Evolutionary conservation across 768 basidiomycete genomes (phyloP).

Genomic region (Mycena latifolia): DNA sequence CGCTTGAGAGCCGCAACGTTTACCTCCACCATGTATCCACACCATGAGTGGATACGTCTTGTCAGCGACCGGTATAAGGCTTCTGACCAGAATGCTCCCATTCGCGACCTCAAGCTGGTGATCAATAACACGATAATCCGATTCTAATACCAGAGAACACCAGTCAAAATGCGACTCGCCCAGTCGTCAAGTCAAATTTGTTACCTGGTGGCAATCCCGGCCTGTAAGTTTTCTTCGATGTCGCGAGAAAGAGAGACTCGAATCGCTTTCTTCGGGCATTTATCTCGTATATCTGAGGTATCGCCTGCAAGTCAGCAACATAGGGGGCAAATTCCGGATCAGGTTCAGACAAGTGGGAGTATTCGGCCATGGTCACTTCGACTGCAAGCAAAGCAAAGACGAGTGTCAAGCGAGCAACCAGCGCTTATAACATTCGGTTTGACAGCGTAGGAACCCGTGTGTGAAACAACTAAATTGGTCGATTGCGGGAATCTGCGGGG

Average conservation of each 20-base stretch:
- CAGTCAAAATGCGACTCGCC: not conserved
- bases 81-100: slow-evolving; percentile 28
- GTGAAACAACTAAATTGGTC: no score
- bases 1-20: no score
- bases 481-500: no score
- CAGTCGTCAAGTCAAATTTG: no score
- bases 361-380: slow-evolving; percentile 31
- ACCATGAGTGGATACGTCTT: slow-evolving; percentile 29
- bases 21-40: slow-evolving; percentile 35
- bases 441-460: no score
- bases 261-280: slow-evolving; percentile 7
- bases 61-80: slow-evolving; percentile 13
- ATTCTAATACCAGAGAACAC: slow-evolving; percentile 8
- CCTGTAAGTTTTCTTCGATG: not conserved
- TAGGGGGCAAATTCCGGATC: slow-evolving; percentile 34
- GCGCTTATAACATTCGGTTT: no score
- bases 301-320: not conserved
- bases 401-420: not conserved
- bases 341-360: slow-evolving; percentile 26
- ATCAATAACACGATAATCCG: slow-evolving; percentile 19
- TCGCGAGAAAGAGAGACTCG: not conserved
- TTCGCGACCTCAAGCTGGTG: slow-evolving; percentile 25
- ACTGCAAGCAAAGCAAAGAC: not conserved
- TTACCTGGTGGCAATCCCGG: slow-evolving; percentile 21
- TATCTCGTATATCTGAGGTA: slow-evolving; percentile 5